Evolutionary conservation across 768 basidiomycete genomes (phyloP).

Genomic region (Albatrellus ellisii): DNA sequence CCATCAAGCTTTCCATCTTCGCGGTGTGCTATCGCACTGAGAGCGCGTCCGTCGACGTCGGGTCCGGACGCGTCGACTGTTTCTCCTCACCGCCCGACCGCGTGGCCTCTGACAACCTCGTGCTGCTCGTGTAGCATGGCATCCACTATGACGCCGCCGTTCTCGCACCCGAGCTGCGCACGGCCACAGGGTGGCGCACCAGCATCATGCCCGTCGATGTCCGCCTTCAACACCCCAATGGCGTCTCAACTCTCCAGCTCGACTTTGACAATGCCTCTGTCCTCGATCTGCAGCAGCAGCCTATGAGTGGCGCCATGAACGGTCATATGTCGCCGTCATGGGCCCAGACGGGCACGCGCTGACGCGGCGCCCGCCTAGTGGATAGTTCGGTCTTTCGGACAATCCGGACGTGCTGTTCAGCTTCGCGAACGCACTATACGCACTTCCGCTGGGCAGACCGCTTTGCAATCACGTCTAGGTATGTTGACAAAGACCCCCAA

Average conservation of each 20-base stretch:
- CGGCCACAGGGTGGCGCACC: too few relatives aligned
- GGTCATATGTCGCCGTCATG: too few relatives aligned
- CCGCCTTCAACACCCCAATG: constrained; percentile 76
- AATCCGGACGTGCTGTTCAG: constrained; percentile 87
- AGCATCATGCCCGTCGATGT: too few relatives aligned
- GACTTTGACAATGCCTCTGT: constrained; percentile 51
- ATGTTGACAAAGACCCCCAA: constrained; percentile 13
- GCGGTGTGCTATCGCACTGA: constrained; percentile 73
- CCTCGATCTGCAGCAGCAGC: constrained; percentile 58
- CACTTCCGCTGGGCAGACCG: constrained; percentile 93
- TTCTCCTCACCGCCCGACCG: constrained; percentile 49
- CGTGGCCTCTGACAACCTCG: constrained; percentile 23
- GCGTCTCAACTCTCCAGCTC: constrained; percentile 66
- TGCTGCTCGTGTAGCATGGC: constrained; percentile 80
- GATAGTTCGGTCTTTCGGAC: constrained; percentile 74
- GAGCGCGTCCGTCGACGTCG: constrained; percentile 84
- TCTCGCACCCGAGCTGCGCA: too few relatives aligned
- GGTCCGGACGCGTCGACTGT: constrained; percentile 81
- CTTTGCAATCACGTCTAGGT: constrained; percentile 77
- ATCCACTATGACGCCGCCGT: constrained; percentile 90
- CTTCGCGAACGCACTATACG: constrained; percentile 78
- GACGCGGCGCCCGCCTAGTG: constrained; percentile 64
- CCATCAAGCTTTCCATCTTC: constrained; percentile 84
- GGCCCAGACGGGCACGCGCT: constrained; percentile 82
- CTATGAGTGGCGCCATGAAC: too few relatives aligned